These are phyloP conservation scores for Taphrina deformans DNA, from an alignment of 1,139 yeast species.

Conservation along the genomic window DNA sequence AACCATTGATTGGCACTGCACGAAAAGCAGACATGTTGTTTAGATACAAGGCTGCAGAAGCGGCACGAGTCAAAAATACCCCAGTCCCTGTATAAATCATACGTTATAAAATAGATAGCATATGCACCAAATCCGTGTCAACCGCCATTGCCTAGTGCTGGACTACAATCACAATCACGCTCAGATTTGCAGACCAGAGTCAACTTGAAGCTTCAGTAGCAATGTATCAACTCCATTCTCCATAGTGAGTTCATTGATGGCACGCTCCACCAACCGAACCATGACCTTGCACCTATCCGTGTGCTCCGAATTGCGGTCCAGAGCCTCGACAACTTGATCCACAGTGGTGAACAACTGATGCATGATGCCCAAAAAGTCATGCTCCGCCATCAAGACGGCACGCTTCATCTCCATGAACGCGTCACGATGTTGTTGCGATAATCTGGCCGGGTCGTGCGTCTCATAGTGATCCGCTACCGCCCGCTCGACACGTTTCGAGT, in stretches of 20 bases:
- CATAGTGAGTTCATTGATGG: background rate
- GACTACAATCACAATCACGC: background rate
- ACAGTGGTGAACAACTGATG: background rate
- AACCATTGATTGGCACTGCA: background rate
- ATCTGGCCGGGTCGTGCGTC: background rate
- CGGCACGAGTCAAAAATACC: background rate
- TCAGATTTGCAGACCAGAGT: background rate
- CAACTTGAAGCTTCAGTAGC: background rate
- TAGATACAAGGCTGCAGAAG: conserved; percentile 5
- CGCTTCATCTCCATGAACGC: background rate
- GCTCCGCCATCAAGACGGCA: background rate
- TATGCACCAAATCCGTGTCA: background rate
- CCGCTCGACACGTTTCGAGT: background rate
- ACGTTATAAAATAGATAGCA: background rate
- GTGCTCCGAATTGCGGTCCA: background rate
- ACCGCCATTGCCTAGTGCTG: background rate
- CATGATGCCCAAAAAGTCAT: background rate
- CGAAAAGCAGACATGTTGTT: background rate
- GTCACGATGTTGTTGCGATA: background rate
- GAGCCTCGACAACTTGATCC: conserved; percentile 1
- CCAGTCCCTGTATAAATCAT: background rate
- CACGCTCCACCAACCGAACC: background rate
- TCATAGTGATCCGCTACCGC: background rate
- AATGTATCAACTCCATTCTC: background rate
- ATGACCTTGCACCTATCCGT: background rate